phyloP scores from a whole-genome alignment of 495 filamentous ascomycete species.

The Aspergillus conjunctus region DNA sequence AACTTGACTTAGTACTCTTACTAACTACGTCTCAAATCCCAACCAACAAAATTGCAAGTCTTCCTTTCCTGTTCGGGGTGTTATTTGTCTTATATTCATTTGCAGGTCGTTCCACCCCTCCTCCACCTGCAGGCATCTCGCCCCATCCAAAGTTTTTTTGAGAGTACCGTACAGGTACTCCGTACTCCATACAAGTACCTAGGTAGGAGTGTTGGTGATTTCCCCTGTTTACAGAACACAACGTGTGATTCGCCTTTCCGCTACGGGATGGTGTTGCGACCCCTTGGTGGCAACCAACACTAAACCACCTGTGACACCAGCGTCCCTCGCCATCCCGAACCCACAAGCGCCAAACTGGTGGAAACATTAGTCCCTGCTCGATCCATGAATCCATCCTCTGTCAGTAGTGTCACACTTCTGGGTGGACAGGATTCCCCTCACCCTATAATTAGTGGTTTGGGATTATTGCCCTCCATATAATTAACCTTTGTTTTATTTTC shows the following conservation, averaged over 20 bases:
- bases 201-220: no score
- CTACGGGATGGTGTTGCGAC: neutral
- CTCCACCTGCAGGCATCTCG: neutral
- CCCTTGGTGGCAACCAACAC: slow-evolving; percentile 17
- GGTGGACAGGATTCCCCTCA: neutral
- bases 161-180: no score
- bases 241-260: neutral
- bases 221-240: no score
- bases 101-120: neutral
- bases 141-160: no score
- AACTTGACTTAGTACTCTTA: no score
- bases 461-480: neutral
- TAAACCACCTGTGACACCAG: slow-evolving; percentile 22
- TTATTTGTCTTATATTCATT: neutral
- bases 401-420: slow-evolving; percentile 10
- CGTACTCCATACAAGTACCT: neutral
- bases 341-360: slow-evolving; percentile 26
- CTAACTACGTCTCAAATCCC: neutral
- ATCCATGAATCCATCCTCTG: slow-evolving; percentile 20
- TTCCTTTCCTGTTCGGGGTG: neutral
- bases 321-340: slow-evolving; percentile 23
- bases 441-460: neutral
- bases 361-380: slow-evolving; percentile 27
- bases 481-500: slow-evolving; percentile 5
- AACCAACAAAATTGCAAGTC: neutral